These are phyloP conservation scores for Aspergillus incahuasiensis DNA, from an alignment of 495 filamentous ascomycete genomes.

Conservation along the genomic window DNA sequence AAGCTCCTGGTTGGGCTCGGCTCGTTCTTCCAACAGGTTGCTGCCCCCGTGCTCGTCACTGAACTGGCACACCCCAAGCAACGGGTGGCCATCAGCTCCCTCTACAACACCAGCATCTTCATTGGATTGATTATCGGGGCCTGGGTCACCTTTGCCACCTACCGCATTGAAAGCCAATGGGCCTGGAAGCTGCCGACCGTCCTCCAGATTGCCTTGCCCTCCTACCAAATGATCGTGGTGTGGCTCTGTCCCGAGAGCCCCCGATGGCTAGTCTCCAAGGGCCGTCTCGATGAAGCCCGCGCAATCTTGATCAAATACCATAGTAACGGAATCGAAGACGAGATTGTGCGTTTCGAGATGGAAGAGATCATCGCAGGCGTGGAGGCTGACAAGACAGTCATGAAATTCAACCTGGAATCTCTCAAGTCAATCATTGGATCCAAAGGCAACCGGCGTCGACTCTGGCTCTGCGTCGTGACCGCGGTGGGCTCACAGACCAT, in stretches of 20 bases:
- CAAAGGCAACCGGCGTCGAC: no score
- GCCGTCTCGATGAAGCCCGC: slow-evolving; percentile 34
- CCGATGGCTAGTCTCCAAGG: slow-evolving; percentile 39
- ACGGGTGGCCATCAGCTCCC: background rate
- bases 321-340: slow-evolving; percentile 26
- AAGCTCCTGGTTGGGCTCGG: background rate
- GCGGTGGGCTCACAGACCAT: background rate
- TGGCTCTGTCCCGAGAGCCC: slow-evolving; percentile 5
- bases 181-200: slow-evolving; percentile 6
- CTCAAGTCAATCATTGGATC: no score
- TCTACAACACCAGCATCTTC: background rate
- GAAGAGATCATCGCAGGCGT: slow-evolving; percentile 49
- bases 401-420: no score
- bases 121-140: background rate
- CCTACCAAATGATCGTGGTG: background rate
- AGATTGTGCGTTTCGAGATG: slow-evolving; percentile 31
- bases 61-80: slow-evolving; percentile 9
- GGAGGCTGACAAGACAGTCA: background rate
- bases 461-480: background rate
- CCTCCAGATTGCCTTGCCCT: background rate
- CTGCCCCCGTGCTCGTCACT: slow-evolving; percentile 4
- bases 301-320: slow-evolving; percentile 35
- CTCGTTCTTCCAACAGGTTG: background rate
- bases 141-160: slow-evolving; percentile 5
- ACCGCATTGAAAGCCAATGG: slow-evolving; percentile 1